These are phyloP conservation scores for Suillus americanus DNA, from an alignment of 768 basidiomycete species.

Conservation along the genomic window DNA sequence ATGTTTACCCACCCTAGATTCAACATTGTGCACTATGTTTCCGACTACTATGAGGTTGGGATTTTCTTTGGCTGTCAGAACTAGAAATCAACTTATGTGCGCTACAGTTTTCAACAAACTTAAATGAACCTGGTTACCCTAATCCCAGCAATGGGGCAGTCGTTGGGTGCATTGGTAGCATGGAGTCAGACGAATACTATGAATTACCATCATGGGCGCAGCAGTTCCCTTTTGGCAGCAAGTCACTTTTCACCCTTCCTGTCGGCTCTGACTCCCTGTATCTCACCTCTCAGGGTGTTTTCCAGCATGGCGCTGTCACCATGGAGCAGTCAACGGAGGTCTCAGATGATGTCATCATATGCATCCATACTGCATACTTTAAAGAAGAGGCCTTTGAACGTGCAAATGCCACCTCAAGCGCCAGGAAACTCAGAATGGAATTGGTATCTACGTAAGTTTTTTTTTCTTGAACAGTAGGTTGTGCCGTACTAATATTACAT, in stretches of 20 bases:
- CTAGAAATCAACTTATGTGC: constrained; percentile 4
- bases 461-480: background rate
- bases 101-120: constrained; percentile 11
- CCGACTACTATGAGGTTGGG: background rate
- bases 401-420: constrained; percentile 29
- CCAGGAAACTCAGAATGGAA: constrained; percentile 27
- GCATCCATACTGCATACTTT: constrained; percentile 31
- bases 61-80: background rate
- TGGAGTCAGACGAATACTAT: constrained; percentile 17
- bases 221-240: constrained; percentile 14
- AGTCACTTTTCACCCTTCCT: constrained; percentile 30
- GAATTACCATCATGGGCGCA: constrained; percentile 18
- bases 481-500: background rate
- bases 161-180: constrained; percentile 10
- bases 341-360: constrained; percentile 21
- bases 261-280: constrained; percentile 30
- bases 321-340: constrained; percentile 17
- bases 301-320: constrained; percentile 21
- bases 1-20: background rate
- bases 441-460: constrained; percentile 39
- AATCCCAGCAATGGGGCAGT: constrained; percentile 17
- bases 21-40: constrained; percentile 4
- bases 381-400: constrained; percentile 20
- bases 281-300: constrained; percentile 33
- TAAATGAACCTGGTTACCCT: constrained; percentile 4